Evolutionary conservation across 2,329 filamentous ascomycete species (phyloP), one percentile per base, ranked within the genome.

Genomic region (Calonectria pseudoturangicola): DNA sequence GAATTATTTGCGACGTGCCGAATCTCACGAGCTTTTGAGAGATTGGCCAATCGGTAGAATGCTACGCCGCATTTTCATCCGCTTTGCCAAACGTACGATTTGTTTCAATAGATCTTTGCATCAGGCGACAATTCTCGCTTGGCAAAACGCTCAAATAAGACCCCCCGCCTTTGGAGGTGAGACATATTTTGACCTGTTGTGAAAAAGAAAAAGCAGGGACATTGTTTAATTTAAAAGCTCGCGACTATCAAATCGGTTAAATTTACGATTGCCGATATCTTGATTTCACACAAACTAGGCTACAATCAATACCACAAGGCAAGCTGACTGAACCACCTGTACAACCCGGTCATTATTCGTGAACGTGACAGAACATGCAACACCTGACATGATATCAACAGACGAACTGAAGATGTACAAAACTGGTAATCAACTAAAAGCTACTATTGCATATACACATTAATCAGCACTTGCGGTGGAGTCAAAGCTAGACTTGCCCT

Each of bases 401-500:
- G 33, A 36, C 10, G 10, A 36, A 36, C 7, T 36, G 12, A 36
- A 36, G 10, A 36, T 3, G 33, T 36, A 1, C 33, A 36, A 12
- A 36, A 10, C 6, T 13, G 12, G 30, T 36, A 3, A 36, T 12
- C 10, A 36, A 12, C 33, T 13, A 36, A 36, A 36, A 9, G 2
- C 10, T 16, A n/a, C 15, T 7, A 27, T 60, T 9, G 13, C 36
- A 4, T 15, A 25, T 60, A 18, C 13, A 41, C n/a, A 10, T 48
- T 25, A 28, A n/a, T 66, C 30, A 5, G 36, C 70, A 5, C 60
- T 58, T 4, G 30, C 58, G 41, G 70, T 45, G 1, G 67, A 71
- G 12, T 47, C 54, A 10, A 66, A 36, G 10, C 73, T 74, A 1
- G 51, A 12, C 45, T 66, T 73, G n/a, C 39, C 62, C 8, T 63